Percentiles rank a stretch among this genome's conserved stretches.
Evolutionary conservation across 2,329 filamentous ascomycete genomes (phyloP).

Genomic region (Penicillium sp.): DNA sequence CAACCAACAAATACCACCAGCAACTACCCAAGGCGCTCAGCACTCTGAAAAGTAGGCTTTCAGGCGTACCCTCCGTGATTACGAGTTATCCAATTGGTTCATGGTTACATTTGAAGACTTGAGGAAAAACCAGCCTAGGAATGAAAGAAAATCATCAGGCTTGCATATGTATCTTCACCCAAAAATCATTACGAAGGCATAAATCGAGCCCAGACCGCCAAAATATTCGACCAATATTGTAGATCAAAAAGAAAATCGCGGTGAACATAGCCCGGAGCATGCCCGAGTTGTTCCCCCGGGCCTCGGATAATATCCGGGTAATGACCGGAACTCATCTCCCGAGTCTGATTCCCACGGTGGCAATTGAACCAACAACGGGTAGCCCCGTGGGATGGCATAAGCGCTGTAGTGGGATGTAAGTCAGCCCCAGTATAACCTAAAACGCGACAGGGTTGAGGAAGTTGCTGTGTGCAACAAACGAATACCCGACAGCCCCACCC

Average conservation of each 20-base stretch:
- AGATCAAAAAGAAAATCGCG: not conserved
- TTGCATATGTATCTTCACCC: not conserved
- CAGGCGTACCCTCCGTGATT: not conserved
- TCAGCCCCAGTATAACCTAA: not conserved
- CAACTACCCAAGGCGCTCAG: not conserved
- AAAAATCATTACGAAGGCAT: not conserved
- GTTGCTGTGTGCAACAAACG: not conserved
- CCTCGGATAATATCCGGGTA: not conserved
- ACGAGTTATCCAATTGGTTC: not conserved
- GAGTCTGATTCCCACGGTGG: not conserved
- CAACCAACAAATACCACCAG: not conserved
- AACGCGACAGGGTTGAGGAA: not conserved
- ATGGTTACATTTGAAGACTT: too few relatives aligned
- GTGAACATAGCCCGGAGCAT: not conserved
- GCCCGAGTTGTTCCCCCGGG: not conserved
- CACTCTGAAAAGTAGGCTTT: not conserved
- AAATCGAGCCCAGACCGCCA: not conserved
- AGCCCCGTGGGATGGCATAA: not conserved
- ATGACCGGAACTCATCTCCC: not conserved
- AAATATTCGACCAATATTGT: not conserved
- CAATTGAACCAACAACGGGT: not conserved
- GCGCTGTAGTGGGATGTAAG: not conserved
- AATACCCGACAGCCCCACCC: not conserved
- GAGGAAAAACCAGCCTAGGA: not conserved
- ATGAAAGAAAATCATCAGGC: not conserved